phyloP scores from a whole-genome alignment of 176 grass and related monocot genomes.

The Aegilops umbellulata region DNA sequence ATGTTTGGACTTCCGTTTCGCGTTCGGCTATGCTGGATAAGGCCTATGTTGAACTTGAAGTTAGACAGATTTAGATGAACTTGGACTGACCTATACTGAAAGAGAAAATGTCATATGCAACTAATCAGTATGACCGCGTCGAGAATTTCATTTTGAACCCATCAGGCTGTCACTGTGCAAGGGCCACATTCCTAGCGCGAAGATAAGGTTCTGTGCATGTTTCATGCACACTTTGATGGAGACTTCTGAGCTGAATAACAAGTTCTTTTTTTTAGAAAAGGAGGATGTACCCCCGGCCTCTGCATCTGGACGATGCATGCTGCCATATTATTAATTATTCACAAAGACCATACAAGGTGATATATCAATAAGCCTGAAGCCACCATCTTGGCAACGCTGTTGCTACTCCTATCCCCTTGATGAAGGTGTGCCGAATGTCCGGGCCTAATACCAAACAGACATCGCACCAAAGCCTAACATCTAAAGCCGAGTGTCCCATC shows the following conservation, averaged over 20 bases:
- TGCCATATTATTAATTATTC: too few species aligned
- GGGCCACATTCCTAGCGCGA: neutral
- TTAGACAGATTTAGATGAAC: neutral
- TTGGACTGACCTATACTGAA: neutral
- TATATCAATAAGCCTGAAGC: too few species aligned
- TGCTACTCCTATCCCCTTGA: too few species aligned
- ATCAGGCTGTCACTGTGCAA: neutral
- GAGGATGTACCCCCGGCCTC: too few species aligned
- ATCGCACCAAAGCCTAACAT: too few species aligned
- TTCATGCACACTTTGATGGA: neutral
- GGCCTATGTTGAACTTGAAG: neutral
- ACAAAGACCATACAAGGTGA: too few species aligned
- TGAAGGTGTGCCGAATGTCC: too few species aligned
- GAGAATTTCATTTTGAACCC: neutral
- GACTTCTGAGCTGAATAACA: slow-evolving; percentile 27
- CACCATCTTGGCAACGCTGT: too few species aligned
- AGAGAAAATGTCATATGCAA: neutral
- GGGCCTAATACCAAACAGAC: too few species aligned
- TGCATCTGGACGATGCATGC: too few species aligned
- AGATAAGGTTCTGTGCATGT: neutral
- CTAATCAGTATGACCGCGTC: neutral
- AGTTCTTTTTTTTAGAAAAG: neutral
- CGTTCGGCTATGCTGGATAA: neutral
- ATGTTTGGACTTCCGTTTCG: neutral
- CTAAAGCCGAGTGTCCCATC: too few species aligned